Percentiles rank a stretch among this genome's conserved stretches.
phyloP scores from a whole-genome alignment of 805 yeast species.

The Candida alai region DNA sequence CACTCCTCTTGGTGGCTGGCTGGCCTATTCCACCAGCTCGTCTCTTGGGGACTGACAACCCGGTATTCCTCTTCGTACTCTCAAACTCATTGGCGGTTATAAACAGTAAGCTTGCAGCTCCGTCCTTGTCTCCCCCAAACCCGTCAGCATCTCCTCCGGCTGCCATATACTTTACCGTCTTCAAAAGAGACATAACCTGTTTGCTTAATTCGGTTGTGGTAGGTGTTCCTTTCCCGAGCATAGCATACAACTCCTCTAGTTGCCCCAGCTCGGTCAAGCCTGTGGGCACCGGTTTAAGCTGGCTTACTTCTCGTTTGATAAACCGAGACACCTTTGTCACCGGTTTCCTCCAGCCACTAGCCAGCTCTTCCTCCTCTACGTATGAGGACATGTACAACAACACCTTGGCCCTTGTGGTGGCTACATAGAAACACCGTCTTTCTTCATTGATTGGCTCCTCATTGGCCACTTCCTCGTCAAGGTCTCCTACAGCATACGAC shows the following conservation, averaged over 20 bases:
- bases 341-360: slow-evolving; percentile 19
- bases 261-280: slow-evolving; percentile 16
- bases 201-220: no score
- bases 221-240: slow-evolving; percentile 9
- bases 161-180: no score
- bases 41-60: no score
- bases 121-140: no score
- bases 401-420: slow-evolving; percentile 75
- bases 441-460: slow-evolving; percentile 59
- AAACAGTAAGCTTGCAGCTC: no score
- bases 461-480: slow-evolving; percentile 21
- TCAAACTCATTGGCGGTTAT: no score
- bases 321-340: slow-evolving; percentile 27
- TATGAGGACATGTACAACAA: slow-evolving; percentile 45
- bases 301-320: no score
- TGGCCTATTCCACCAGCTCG: no score
- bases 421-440: slow-evolving; percentile 81
- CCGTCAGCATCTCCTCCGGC: no score
- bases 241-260: slow-evolving; percentile 17
- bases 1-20: no score
- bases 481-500: slow-evolving; percentile 42
- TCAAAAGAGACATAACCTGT: no score
- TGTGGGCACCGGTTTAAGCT: slow-evolving; percentile 11
- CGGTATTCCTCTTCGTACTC: no score
- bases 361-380: slow-evolving; percentile 11